Conservation (phyloP, 805 yeast species). For the Cyberlindnera mississippiensis region DNA sequence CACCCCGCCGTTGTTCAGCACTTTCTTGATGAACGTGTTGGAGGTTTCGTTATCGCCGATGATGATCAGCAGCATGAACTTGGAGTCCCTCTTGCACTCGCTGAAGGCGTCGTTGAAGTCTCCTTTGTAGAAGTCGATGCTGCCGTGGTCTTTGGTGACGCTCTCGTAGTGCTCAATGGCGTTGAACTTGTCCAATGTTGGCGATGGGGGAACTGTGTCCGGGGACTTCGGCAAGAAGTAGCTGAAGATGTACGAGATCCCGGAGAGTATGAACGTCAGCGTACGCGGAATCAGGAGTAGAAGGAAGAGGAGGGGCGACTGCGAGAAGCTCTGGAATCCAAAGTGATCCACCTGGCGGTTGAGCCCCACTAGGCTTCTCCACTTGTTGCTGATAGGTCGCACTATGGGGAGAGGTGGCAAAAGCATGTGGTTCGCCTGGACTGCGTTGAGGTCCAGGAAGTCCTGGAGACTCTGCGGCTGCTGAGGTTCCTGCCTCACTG, state of each 20-base stretch:
- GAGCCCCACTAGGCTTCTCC: constrained; percentile 20
- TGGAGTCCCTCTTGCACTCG: constrained; percentile 19
- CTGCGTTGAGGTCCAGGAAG: constrained; percentile 1
- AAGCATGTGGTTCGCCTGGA: not conserved
- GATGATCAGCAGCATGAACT: constrained; percentile 19
- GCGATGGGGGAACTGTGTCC: constrained; percentile 30
- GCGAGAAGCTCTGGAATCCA: constrained; percentile 13
- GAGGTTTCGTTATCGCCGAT: constrained; percentile 28
- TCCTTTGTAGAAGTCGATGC: constrained; percentile 14
- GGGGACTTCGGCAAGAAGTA: constrained; percentile 35
- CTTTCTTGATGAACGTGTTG: constrained; percentile 37
- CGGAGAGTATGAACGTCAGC: constrained; percentile 38
- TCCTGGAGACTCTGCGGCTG: constrained; percentile 6
- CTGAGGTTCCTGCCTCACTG: not conserved
- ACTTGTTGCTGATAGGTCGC: constrained; percentile 30
- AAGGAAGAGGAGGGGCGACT: constrained; percentile 43
- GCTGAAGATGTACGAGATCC: constrained; percentile 33
- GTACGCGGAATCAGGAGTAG: constrained; percentile 54
- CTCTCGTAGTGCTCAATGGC: constrained; percentile 13
- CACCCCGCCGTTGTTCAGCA: constrained; percentile 44
- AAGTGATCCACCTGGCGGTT: constrained; percentile 8
- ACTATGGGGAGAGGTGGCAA: constrained; percentile 31
- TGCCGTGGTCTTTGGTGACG: constrained; percentile 16
- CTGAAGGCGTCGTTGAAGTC: constrained; percentile 24
- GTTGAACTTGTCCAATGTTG: constrained; percentile 20